Evolutionary conservation across 164 flowering plant genomes (phyloP).

Genomic region (Vitis riparia): DNA sequence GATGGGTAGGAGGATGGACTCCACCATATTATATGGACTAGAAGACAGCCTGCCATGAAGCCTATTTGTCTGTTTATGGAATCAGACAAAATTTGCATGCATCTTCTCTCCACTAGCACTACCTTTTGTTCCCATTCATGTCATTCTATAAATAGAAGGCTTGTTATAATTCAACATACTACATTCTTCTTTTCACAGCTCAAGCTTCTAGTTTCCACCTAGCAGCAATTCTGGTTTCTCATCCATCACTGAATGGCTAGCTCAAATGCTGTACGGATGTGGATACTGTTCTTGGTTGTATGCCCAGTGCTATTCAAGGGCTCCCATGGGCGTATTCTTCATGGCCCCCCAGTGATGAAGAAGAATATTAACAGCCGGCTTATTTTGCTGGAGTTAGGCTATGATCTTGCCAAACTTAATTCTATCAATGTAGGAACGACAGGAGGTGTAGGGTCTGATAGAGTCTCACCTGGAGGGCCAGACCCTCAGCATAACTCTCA

Average conservation of each 20-base stretch:
- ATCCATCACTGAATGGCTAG: not conserved
- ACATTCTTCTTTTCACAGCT: not conserved
- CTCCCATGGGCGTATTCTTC: conserved; percentile 2
- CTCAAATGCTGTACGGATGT: not conserved
- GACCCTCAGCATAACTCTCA: conserved; percentile 25
- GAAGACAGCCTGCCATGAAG: too few species aligned
- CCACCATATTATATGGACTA: not conserved
- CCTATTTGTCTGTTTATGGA: not conserved
- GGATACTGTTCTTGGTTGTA: not conserved
- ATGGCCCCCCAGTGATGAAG: not conserved
- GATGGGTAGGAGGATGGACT: not conserved
- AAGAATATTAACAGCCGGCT: not conserved
- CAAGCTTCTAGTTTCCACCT: not conserved
- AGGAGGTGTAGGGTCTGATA: not conserved
- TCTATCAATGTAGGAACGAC: conserved; percentile 1
- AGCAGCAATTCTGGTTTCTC: not conserved
- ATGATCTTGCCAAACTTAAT: conserved; percentile 1
- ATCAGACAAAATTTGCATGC: not conserved
- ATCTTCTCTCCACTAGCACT: conserved; percentile 3
- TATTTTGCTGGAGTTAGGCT: conserved; percentile 11
- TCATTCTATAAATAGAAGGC: not conserved
- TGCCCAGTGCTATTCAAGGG: not conserved
- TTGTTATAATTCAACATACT: not conserved
- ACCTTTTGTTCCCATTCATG: not conserved
- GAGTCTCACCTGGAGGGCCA: conserved; percentile 30